phyloP scores from a whole-genome alignment of 176 grass and related monocot genomes.

The Triticum urartu region DNA sequence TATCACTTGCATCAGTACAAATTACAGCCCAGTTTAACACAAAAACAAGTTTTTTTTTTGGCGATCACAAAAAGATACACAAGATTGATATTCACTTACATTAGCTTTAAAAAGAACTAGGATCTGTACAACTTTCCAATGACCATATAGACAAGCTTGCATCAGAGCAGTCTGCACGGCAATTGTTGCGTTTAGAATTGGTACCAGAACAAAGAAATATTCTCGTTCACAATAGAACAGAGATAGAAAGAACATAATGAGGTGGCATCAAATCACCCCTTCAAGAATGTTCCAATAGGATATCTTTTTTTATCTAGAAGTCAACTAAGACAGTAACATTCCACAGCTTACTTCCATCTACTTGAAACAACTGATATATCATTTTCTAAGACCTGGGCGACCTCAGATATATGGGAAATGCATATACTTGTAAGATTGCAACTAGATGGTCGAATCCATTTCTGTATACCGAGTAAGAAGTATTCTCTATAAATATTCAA shows the following conservation, averaged over 20 bases:
- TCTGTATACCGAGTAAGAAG: neutral
- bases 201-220: neutral
- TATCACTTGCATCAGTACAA: conserved; percentile 25
- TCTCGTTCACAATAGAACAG: neutral
- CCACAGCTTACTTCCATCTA: neutral
- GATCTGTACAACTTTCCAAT: conserved; percentile 98
- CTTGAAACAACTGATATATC: neutral
- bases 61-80: neutral
- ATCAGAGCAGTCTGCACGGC: conserved; percentile 83
- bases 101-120: conserved; percentile 99
- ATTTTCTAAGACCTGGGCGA: neutral
- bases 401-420: conserved; percentile 18
- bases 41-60: neutral
- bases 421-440: conserved; percentile 3
- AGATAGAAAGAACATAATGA: conserved; percentile 14
- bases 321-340: neutral
- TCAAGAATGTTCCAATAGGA: conserved; percentile 1
- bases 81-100: conserved; percentile 54
- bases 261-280: conserved; percentile 2
- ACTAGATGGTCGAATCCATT: neutral
- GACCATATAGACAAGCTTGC: conserved; percentile 94
- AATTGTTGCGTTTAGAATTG: conserved; percentile 9
- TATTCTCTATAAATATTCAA: neutral
- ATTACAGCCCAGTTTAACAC: neutral
- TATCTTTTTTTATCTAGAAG: neutral